Evolutionary conservation across 2,329 filamentous ascomycete species (phyloP), one percentile per base, ranked within the genome.

Genomic region (Balansia obtecta): DNA sequence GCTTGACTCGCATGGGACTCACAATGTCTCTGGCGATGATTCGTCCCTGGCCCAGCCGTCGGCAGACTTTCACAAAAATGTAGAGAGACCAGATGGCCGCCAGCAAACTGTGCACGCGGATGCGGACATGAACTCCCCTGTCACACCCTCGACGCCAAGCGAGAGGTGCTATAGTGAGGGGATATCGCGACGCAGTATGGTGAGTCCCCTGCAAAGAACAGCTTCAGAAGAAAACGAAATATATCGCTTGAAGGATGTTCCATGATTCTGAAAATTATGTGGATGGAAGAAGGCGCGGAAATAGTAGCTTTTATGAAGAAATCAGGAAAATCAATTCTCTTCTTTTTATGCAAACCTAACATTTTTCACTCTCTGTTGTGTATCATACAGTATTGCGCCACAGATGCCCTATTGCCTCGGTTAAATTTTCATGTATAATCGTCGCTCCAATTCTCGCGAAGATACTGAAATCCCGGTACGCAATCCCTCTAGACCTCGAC

Each of bases 401-500:
- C 39, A 34, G 13, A 42, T 42, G 4, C 15, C 30, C 13, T 12
- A 4, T 27, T 27, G 27, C 27, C 4, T 27, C 8, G 27, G 27
- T 27, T 27, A 27, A 27, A 8, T 27, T 27, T 27, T 6, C 8
- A 27, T 27, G 27, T 8, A 27, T 27, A 4, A 27, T 27, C 27
- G 5, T 27, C 27, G 27, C 27, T 7, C 27, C 2, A 27, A 8
- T 27, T 27, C 4, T 27, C 7, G 27, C 1, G 27, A 27, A 27
- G 8, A 27, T 27, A 5, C 27, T 27, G 27, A 27, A 27, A 8
- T 8, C 27, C 27, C 27, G 27, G 27, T 27, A 8, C 10, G 15
- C n/a, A 15, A 44, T 15, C 13, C 18, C 9, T 32, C 60, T 68
- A 79, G 2, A 81, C 75, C 57, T 80, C 75, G 0, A 78, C 69